These are phyloP conservation scores for Hypholoma fasciculare DNA, from an alignment of 768 basidiomycete species.

Conservation along the genomic window DNA sequence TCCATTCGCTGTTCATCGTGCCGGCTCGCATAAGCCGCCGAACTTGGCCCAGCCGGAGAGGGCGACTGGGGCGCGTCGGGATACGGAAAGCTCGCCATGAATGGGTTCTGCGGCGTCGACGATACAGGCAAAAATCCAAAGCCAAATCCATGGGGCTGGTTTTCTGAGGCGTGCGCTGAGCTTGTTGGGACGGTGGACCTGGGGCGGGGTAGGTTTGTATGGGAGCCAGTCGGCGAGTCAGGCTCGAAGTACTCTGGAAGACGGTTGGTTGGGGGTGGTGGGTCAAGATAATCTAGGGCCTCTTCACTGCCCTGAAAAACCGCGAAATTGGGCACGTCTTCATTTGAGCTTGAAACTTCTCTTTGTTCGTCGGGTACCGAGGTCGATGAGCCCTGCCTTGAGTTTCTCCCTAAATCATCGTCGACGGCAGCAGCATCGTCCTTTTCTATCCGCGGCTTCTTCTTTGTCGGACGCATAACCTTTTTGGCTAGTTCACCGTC, in stretches of 20 bases:
- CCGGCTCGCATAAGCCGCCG: slow-evolving; percentile 24
- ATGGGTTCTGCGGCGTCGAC: slow-evolving; percentile 51
- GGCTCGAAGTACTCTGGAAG: slow-evolving; percentile 53
- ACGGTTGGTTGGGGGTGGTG: slow-evolving; percentile 50
- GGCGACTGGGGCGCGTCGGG: slow-evolving; percentile 62
- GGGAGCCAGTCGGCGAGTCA: slow-evolving; percentile 36
- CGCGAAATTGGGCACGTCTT: slow-evolving; percentile 13
- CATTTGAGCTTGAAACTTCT: slow-evolving; percentile 5
- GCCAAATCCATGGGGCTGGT: slow-evolving; percentile 50
- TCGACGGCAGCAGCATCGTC: background rate
- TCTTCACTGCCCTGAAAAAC: slow-evolving; percentile 21
- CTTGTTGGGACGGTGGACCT: slow-evolving; percentile 34
- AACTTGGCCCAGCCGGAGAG: slow-evolving; percentile 42
- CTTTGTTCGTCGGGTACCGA: slow-evolving; percentile 13
- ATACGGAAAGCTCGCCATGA: slow-evolving; percentile 47
- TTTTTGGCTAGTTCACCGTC: slow-evolving; percentile 38
- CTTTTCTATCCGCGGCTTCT: slow-evolving; percentile 43
- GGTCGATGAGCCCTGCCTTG: slow-evolving; percentile 8
- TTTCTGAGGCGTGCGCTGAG: slow-evolving; percentile 52
- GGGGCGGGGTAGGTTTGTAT: slow-evolving; percentile 8
- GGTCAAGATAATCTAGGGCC: slow-evolving; percentile 33
- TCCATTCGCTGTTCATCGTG: slow-evolving; percentile 37
- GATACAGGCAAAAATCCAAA: slow-evolving; percentile 53
- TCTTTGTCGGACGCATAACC: slow-evolving; percentile 48
- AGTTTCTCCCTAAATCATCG: slow-evolving; percentile 5